Base-by-base conservation (phyloP, 495 filamentous ascomycete species). In the Hypoxylon intermedium region DNA sequence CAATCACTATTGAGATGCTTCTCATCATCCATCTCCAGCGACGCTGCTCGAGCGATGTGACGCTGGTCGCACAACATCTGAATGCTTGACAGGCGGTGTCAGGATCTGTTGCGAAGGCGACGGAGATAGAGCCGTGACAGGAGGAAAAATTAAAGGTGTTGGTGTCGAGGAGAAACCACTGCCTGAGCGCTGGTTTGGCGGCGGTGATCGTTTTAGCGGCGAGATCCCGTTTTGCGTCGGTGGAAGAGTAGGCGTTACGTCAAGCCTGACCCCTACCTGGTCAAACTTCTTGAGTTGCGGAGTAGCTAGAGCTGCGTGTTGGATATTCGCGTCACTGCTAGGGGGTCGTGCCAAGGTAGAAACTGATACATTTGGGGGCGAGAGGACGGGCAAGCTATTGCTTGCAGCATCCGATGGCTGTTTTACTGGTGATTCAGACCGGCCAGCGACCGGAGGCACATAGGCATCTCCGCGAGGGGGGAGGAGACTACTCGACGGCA, bases 131-230 rank as follows among this genome's bases (percentile, higher is more conserved):
- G 83, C 73, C 21, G 81, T 72, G 0, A 72, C 68, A 18, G 83
- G 84, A 16, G 82, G 82, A 11, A 84, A 63, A 7, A 83, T 74
- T n/a, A 75, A 65, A 16, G 70, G 65, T 51, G 51, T 46, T 23
- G 73, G 70, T 7, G 74, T 72, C 24, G 61, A 63, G 9, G 47
- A 57, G 46, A 64, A 30, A 18, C 55, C 38, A 44, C 59, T 46
- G 53, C 63, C 38, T 51, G 58, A 31, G 53, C 67, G 70, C 23
- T 73, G 70, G 21, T 63, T 65, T 11, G 63, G 61, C 21, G 78
- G 72, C 16, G 82, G 78, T 11, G 82, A 83, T 33, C 91, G 87
- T 68, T 95, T 95, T 34, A 82, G 87, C 3, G 91, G 91, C 13
- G 90, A 93, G 30, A 91, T 73, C 5, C 89, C 90, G 3, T 84